These are phyloP conservation scores for Cyclotella sp. DNA, from an alignment of 108 stramenopile genomes.

Conservation along the genomic window DNA sequence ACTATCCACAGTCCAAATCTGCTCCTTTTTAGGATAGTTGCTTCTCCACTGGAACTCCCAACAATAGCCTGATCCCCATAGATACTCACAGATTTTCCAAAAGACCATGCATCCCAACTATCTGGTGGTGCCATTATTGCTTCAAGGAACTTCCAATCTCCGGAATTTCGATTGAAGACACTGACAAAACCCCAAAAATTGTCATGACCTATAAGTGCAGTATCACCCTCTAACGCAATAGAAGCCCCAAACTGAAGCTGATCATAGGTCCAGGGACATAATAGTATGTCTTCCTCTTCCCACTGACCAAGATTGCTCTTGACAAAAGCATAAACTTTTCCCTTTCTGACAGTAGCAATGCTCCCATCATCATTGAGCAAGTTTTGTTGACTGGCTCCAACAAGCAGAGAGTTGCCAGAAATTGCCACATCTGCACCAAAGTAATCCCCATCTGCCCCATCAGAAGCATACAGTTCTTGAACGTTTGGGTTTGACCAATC, in stretches of 20 bases:
- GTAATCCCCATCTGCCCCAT: conserved; percentile 12
- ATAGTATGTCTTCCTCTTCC: background rate
- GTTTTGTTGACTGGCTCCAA: conserved; percentile 3
- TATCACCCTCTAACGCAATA: conserved; percentile 18
- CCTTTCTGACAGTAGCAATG: background rate
- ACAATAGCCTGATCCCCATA: too few species aligned
- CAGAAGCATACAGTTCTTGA: background rate
- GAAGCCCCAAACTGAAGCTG: conserved; percentile 13
- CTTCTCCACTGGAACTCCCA: too few species aligned
- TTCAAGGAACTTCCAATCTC: background rate
- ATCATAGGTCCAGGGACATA: background rate
- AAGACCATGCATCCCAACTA: too few species aligned
- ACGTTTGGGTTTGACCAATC: background rate
- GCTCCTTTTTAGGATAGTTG: too few species aligned
- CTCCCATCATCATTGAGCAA: background rate
- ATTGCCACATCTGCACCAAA: conserved; percentile 6
- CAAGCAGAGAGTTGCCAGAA: background rate
- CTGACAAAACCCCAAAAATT: too few species aligned
- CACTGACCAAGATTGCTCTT: background rate
- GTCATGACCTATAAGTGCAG: conserved; percentile 10
- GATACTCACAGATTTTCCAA: too few species aligned
- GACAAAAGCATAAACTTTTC: conserved; percentile 8
- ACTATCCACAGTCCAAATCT: too few species aligned
- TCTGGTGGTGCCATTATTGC: background rate
- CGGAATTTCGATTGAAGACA: background rate